phyloP scores from a whole-genome alignment of 2,329 filamentous ascomycete genomes.

The Penicillium hesseltinei region DNA sequence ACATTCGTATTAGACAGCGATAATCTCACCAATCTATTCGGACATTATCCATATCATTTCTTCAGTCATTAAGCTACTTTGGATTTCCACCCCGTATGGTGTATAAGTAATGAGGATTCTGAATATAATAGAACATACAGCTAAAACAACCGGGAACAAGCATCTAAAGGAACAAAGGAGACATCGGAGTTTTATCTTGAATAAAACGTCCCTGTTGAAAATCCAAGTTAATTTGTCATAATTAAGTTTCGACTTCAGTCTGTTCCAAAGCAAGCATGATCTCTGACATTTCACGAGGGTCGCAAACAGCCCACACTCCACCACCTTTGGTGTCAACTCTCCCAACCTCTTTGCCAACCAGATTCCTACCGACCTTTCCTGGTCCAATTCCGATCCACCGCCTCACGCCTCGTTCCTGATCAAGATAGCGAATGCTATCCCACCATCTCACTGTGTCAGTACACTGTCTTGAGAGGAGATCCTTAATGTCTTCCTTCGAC shows the following conservation, averaged over 20 bases:
- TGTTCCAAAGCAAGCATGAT: slow-evolving; percentile 64
- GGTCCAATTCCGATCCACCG: slow-evolving; percentile 91
- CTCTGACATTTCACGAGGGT: slow-evolving; percentile 72
- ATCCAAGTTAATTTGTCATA: too few relatives aligned
- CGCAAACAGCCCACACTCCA: slow-evolving; percentile 87
- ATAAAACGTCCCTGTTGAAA: too few relatives aligned
- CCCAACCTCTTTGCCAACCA: slow-evolving; percentile 93
- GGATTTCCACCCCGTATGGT: not conserved
- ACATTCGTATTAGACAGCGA: slow-evolving; percentile 52
- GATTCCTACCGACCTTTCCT: slow-evolving; percentile 86
- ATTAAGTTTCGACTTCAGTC: slow-evolving; percentile 52
- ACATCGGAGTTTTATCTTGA: too few relatives aligned
- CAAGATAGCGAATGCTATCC: slow-evolving; percentile 85
- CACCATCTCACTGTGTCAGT: slow-evolving; percentile 95
- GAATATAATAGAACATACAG: not conserved
- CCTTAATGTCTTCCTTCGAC: slow-evolving; percentile 71
- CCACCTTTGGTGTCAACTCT: slow-evolving; percentile 79
- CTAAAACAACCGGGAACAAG: too few relatives aligned
- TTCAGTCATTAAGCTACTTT: not conserved
- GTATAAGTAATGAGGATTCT: not conserved
- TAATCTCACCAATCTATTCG: not conserved
- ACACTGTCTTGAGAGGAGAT: slow-evolving; percentile 74
- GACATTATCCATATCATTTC: not conserved
- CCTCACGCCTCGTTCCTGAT: slow-evolving; percentile 75
- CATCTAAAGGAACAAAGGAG: too few relatives aligned